Evolutionary conservation across 176 grass and related monocot species (phyloP).

Genomic region (Musa itinerans): DNA sequence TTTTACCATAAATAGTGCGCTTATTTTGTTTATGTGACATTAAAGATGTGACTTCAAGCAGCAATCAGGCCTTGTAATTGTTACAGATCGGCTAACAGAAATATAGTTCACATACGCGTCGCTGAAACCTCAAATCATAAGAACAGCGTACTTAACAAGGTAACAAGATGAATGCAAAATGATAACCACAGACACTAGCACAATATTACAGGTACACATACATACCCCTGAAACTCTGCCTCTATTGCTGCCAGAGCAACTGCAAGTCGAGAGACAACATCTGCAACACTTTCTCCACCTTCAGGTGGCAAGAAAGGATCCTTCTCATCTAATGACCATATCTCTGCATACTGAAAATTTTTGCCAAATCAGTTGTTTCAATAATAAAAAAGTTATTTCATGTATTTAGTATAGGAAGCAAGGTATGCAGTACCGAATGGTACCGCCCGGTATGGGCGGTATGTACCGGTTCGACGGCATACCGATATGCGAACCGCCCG

Average conservation of each 20-base stretch:
- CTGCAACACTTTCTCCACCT: conserved; percentile 75
- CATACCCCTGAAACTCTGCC: conserved; percentile 50
- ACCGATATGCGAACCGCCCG: too few species aligned
- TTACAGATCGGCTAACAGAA: not conserved
- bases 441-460: too few species aligned
- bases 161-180: conserved; percentile 4
- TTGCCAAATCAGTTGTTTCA: not conserved
- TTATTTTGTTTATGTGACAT: too few species aligned
- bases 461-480: too few species aligned
- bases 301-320: conserved; percentile 52
- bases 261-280: conserved; percentile 63
- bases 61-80: too few species aligned
- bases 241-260: conserved; percentile 36
- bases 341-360: conserved; percentile 54
- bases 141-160: not conserved
- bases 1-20: too few species aligned
- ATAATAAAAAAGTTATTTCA: not conserved
- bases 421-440: too few species aligned
- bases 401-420: not conserved
- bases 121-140: not conserved
- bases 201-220: not conserved
- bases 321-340: conserved; percentile 71
- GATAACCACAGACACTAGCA: not conserved
- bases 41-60: too few species aligned
- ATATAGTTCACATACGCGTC: too few species aligned